Percentiles rank a stretch among this genome's conserved stretches.
Conservation (phyloP, 345 rosid species). For the Moringa oleifera region DNA sequence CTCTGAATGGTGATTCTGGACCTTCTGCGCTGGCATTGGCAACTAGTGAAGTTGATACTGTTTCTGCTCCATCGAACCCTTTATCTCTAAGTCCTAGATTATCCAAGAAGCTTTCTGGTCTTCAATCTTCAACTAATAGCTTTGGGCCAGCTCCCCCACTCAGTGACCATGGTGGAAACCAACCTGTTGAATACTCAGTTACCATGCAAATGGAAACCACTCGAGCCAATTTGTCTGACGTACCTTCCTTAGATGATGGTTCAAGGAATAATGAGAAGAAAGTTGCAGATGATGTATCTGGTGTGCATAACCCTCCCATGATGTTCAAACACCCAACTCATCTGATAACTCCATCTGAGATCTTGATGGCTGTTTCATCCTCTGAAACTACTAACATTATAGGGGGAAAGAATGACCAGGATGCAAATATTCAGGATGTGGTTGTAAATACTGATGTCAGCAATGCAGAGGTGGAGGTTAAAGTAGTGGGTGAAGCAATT, state of each 20-base stretch:
- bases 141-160: constrained; percentile 35
- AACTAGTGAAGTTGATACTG: constrained; percentile 40
- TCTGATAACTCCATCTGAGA: constrained; percentile 79
- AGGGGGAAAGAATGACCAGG: constrained; percentile 39
- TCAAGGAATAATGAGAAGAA: constrained; percentile 43
- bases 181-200: constrained; percentile 40
- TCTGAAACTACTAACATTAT: constrained; percentile 40
- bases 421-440: constrained; percentile 42
- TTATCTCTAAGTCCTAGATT: constrained; percentile 56
- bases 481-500: constrained; percentile 55
- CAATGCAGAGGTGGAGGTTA: constrained; percentile 54
- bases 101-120: constrained; percentile 44
- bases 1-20: constrained; percentile 35
- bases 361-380: constrained; percentile 57
- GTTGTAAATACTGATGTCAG: constrained; percentile 35
- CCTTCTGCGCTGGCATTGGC: constrained; percentile 34
- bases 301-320: constrained; percentile 32
- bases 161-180: constrained; percentile 38
- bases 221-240: constrained; percentile 30
- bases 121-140: constrained; percentile 29
- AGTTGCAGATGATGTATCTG: constrained; percentile 39
- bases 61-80: constrained; percentile 38
- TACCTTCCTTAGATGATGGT: constrained; percentile 34
- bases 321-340: constrained; percentile 75
- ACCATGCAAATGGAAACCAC: constrained; percentile 49